Conservation (phyloP, 2,329 filamentous ascomycete species). For the Periconia digitata region DNA sequence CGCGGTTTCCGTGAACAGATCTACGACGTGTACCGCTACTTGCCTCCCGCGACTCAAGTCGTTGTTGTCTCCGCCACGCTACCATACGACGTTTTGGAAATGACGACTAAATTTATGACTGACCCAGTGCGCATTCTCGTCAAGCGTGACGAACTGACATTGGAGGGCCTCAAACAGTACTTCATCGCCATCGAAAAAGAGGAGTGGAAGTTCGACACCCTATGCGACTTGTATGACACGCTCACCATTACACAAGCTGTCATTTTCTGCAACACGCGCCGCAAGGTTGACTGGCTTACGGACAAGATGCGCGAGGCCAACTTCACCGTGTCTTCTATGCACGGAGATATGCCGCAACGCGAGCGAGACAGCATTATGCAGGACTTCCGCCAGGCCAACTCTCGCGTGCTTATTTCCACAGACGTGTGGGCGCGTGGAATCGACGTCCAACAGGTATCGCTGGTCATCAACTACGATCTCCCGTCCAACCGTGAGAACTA, state of each 20-base stretch:
- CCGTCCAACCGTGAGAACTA: conserved; percentile 99
- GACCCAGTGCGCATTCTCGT: conserved; percentile 95
- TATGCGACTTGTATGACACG: conserved; percentile 98
- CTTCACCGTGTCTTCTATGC: conserved; percentile 98
- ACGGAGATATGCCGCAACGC: conserved; percentile 98
- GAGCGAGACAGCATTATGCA: conserved; percentile 99
- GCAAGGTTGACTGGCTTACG: conserved; percentile 99
- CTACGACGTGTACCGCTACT: conserved; percentile 97
- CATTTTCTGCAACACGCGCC: conserved; percentile 98
- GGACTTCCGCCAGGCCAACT: conserved; percentile 96
- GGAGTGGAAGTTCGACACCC: conserved; percentile 99
- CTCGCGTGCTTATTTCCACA: conserved; percentile 92
- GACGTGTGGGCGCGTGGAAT: conserved; percentile 98
- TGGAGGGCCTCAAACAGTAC: conserved; percentile 98
- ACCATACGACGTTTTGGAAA: conserved; percentile 95
- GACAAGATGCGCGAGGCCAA: conserved; percentile 99
- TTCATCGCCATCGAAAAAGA: conserved; percentile 99
- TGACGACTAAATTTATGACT: conserved; percentile 99
- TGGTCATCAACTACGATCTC: conserved; percentile 99
- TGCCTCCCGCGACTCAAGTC: conserved; percentile 96
- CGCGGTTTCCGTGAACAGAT: conserved; percentile 98
- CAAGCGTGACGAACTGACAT: conserved; percentile 97
- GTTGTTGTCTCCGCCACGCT: conserved; percentile 96
- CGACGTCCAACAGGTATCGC: conserved; percentile 95
- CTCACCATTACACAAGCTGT: conserved; percentile 98